Conservation (phyloP, 495 filamentous ascomycete genomes). For the Penicillium bovifimosum region DNA sequence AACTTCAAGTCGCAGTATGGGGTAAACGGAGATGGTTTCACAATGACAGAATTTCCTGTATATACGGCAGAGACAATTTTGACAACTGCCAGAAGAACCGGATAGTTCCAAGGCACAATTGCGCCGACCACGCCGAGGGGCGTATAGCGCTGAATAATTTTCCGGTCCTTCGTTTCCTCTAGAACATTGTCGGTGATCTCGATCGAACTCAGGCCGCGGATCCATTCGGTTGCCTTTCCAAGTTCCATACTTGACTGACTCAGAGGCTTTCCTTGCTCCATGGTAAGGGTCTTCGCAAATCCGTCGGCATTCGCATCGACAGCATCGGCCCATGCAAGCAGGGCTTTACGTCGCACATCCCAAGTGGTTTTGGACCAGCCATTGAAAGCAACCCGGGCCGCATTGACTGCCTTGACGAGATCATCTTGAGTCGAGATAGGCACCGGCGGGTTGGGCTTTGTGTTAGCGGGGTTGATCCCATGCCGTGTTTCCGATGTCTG, state of each 20-base stretch:
- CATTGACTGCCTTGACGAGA: slow-evolving; percentile 47
- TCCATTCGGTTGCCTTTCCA: slow-evolving; percentile 20
- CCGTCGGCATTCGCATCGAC: slow-evolving; percentile 38
- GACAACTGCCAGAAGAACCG: slow-evolving; percentile 51
- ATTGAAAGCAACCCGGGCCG: slow-evolving; percentile 45
- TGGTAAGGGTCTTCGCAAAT: slow-evolving; percentile 48
- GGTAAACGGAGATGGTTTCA: slow-evolving; percentile 61
- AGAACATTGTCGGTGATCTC: slow-evolving; percentile 27
- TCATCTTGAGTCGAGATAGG: slow-evolving; percentile 49
- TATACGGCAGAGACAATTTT: slow-evolving; percentile 53
- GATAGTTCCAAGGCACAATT: slow-evolving; percentile 61
- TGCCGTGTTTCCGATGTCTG: slow-evolving; percentile 24
- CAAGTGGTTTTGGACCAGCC: slow-evolving; percentile 46
- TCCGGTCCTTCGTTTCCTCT: slow-evolving; percentile 45
- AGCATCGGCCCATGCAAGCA: slow-evolving; percentile 49
- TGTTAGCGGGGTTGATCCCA: slow-evolving; percentile 48
- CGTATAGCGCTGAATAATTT: slow-evolving; percentile 46
- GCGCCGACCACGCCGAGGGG: slow-evolving; percentile 55
- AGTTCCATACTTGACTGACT: slow-evolving; percentile 23
- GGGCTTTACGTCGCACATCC: slow-evolving; percentile 48
- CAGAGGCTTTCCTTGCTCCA: slow-evolving; percentile 55
- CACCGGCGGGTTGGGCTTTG: slow-evolving; percentile 47
- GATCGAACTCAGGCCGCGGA: slow-evolving; percentile 19
- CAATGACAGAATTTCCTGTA: slow-evolving; percentile 54
- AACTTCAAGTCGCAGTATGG: slow-evolving; percentile 63